phyloP scores from a whole-genome alignment of 352 stramenopile species.

The Peronosclerospora sorghi region DNA sequence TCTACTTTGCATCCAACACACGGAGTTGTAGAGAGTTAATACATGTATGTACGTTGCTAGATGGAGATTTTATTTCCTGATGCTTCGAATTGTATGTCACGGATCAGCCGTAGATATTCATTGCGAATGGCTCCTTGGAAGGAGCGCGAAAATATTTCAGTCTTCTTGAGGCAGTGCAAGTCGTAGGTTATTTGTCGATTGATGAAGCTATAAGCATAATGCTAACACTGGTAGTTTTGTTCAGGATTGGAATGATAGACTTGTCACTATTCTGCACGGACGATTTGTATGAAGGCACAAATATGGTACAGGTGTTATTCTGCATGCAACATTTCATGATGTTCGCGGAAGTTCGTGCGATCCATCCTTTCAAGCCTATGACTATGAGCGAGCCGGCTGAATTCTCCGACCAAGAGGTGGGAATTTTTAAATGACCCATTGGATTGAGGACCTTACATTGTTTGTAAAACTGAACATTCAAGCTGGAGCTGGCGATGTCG shows the following conservation, averaged over 20 bases:
- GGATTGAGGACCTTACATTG: neutral
- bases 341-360: slow-evolving; percentile 40
- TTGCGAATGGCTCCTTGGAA: slow-evolving; percentile 72
- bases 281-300: slow-evolving; percentile 75
- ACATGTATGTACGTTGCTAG: slow-evolving; percentile 5
- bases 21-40: neutral
- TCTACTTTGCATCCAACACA: neutral
- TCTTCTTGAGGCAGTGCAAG: slow-evolving; percentile 77
- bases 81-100: slow-evolving; percentile 36
- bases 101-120: slow-evolving; percentile 66
- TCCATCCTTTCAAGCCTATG: slow-evolving; percentile 35
- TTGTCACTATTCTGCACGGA: slow-evolving; percentile 75
- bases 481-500: slow-evolving; percentile 60
- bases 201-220: neutral
- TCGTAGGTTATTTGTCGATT: slow-evolving; percentile 26
- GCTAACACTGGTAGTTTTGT: slow-evolving; percentile 1
- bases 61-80: slow-evolving; percentile 51
- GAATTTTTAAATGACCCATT: neutral
- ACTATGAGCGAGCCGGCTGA: slow-evolving; percentile 22
- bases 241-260: slow-evolving; percentile 73
- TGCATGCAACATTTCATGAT: slow-evolving; percentile 67
- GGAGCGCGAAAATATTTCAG: slow-evolving; percentile 73
- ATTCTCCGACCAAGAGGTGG: slow-evolving; percentile 63
- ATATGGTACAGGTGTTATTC: slow-evolving; percentile 79
- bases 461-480: neutral